Evolutionary conservation across 176 grass and related monocot species (phyloP), one percentile per base, ranked within the genome.

Genomic region (Oryza officinalis): DNA sequence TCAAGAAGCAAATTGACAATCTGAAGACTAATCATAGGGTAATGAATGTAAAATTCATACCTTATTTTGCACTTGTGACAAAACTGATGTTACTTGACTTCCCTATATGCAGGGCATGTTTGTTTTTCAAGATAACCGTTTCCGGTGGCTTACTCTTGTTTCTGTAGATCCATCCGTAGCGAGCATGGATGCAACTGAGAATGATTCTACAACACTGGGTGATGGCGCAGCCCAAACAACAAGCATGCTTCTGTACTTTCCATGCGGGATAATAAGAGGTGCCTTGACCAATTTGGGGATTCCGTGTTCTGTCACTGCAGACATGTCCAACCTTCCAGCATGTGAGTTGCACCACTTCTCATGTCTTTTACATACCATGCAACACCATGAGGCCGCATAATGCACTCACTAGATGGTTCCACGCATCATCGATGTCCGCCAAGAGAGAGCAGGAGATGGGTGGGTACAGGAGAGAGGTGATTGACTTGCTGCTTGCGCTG

Each of bases 1-100:
- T 98, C 87, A 98, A 98, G 76, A 98, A 96, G 35, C 93, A 95
- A 73, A 95, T 98, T 47, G 96, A 98, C 85, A 98, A 98, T 73
- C 76, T 98, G 86, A 98, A 95, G 83, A 98, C 93, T 66, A 98
- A 95, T 81, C 96, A 98, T 69, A 98, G 96, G 77, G 96, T 98
- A 88, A 92, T 83, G 63, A 68, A 75, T 47, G 57, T 41, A 49
- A 81, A 76, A 83, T 17, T 40, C 4, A 28, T 66, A 68, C 33
- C 38, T 71, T 65, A 38, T 27, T 25, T 43, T 50, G 5, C 22
- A 10, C 31, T 1, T 18, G 27, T 73, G 25, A 54, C 64, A 78
- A n/a, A 82, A 37, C 78, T 86, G n/a, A 82, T 25, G 75, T 87
- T 27, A 45, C 5, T 54, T 64, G 25, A 84, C 45, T 49, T 87